These are phyloP conservation scores for Coemansia sp. DNA, from an alignment of 192 early-diverging fungal species.

Conservation along the genomic window DNA sequence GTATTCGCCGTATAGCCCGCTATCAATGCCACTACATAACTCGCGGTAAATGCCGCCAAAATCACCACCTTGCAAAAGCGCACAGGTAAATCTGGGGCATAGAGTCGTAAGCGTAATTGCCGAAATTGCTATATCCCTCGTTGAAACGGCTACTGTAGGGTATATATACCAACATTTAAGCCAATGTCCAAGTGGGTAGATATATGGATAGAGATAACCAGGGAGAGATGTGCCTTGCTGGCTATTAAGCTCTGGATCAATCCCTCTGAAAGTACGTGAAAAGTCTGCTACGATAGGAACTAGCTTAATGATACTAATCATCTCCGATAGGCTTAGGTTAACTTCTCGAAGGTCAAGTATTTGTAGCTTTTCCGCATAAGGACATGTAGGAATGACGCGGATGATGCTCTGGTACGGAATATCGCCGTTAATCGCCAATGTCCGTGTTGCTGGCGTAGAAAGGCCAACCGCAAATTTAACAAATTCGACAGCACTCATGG, in stretches of 20 bases:
- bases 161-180: background rate
- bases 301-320: background rate
- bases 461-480: background rate
- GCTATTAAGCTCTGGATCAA: background rate
- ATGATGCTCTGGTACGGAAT: conserved; percentile 2
- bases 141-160: background rate
- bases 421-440: background rate
- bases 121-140: background rate
- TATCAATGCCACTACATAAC: conserved; percentile 1
- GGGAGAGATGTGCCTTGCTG: too few species aligned
- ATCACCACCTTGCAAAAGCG: background rate
- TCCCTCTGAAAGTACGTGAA: background rate
- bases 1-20: conserved; percentile 2
- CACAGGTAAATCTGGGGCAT: background rate
- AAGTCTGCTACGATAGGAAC: background rate
- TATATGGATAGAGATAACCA: background rate
- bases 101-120: background rate
- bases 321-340: background rate
- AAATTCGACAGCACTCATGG: background rate
- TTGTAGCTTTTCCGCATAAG: background rate
- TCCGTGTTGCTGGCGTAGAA: background rate
- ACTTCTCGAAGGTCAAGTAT: background rate
- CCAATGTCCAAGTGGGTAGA: background rate
- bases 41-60: background rate
- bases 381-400: background rate